These are phyloP conservation scores for Trametes maxima DNA, from an alignment of 768 basidiomycete genomes.

Conservation along the genomic window DNA sequence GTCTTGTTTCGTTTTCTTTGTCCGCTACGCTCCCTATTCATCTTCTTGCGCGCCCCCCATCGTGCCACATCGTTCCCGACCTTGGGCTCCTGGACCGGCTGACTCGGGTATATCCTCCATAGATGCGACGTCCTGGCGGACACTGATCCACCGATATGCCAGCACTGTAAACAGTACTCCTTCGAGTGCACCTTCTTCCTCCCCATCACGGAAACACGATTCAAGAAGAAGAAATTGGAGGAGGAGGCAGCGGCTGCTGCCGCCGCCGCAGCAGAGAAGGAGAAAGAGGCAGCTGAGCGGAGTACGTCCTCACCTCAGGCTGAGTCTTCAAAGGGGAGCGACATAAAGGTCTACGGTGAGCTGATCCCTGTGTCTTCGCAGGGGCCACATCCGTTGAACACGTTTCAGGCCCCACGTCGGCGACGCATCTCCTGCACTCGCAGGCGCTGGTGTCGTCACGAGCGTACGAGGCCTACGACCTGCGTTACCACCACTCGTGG, in stretches of 20 bases:
- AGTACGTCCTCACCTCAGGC: slow-evolving; percentile 48
- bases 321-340: slow-evolving; percentile 51
- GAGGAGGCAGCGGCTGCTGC: slow-evolving; percentile 53
- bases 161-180: slow-evolving; percentile 92
- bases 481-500: slow-evolving; percentile 86
- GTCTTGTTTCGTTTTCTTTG: slow-evolving; percentile 1
- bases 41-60: slow-evolving; percentile 4
- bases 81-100: slow-evolving; percentile 11
- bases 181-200: slow-evolving; percentile 98
- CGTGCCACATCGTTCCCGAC: slow-evolving; percentile 7
- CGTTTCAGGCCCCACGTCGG: slow-evolving; percentile 77
- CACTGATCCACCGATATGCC: slow-evolving; percentile 78
- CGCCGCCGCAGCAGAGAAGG: slow-evolving; percentile 34
- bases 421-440: slow-evolving; percentile 88
- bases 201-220: slow-evolving; percentile 97
- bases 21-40: slow-evolving; percentile 13
- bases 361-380: slow-evolving; percentile 1
- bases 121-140: slow-evolving; percentile 87
- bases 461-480: slow-evolving; percentile 85
- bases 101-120: slow-evolving; percentile 17
- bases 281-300: slow-evolving; percentile 37
- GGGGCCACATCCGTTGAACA: slow-evolving; percentile 16
- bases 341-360: slow-evolving; percentile 59
- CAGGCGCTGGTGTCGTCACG: slow-evolving; percentile 83
- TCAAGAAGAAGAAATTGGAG: slow-evolving; percentile 93